Base-by-base conservation (phyloP, 179 eudicot species). In the Silene noctiflora region DNA sequence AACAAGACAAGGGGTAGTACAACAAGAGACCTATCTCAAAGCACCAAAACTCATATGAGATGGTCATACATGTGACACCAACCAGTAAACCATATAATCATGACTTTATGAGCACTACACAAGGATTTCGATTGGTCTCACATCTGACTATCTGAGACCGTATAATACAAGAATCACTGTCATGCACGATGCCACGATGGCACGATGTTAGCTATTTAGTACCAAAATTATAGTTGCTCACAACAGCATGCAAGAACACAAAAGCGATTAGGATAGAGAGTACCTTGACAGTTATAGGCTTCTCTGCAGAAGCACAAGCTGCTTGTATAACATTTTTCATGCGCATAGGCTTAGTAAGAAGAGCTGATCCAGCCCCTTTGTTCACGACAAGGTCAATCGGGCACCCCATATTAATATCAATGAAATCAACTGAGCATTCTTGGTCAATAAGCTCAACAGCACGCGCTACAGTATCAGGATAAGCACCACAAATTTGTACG, bases 401-500 rank as follows among this genome's bases (percentile, higher is more conserved):
- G 65, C 99, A 95, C 3, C 99, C 99, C 99, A 95, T 95, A 76
- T 95, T 95, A 62, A 95, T 90, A 81, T 95, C 99, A 78, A 95
- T 89, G 79, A 93, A 93, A 81, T 95, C 99, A 67, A 95, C 89
- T 17, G 89, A 82, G 79, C 99, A 95, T 76, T 93, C 93, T 69
- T 83, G 94, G 60, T 95, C 88, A 76, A 95, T 88, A 82, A 95
- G 99, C 83, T 95, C 99, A 53, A 90, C 97, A 73, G 99, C 86
- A 76, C 88, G 90, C 67, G 97, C 83, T 71, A 95, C 99, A 1
- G 94, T 91, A 76, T 95, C 99, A 63, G 99, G 99, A 88, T 84
- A 93, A 78, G 99, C 93, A 81, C 99, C 99, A 87, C 99, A 95
- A 60, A 95, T 89, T 84, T 95, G 99, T 72, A 95, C 98, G 69